Evolutionary conservation across 352 stramenopile species (phyloP).

Genomic region (Phytopythium sindhum): DNA sequence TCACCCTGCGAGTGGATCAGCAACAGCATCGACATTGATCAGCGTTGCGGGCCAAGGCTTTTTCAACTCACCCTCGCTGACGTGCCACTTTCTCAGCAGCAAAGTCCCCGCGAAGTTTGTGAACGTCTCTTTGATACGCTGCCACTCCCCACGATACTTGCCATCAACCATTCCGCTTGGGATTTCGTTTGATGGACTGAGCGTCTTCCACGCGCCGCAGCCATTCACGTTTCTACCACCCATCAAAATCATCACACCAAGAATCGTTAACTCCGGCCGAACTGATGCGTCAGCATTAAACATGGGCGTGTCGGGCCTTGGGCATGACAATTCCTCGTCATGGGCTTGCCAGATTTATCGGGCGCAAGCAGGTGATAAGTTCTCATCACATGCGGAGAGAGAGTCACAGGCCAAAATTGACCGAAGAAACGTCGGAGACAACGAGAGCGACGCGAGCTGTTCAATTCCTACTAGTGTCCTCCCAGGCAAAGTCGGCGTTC

Average conservation of each 20-base stretch:
- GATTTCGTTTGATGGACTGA: constrained; percentile 24
- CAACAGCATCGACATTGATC: constrained; percentile 16
- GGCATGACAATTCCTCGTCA: background rate
- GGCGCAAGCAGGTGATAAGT: background rate
- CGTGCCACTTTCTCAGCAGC: constrained; percentile 23
- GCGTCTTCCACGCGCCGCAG: constrained; percentile 14
- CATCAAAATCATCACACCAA: background rate
- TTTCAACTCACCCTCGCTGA: constrained; percentile 17
- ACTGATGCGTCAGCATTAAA: background rate
- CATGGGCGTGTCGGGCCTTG: background rate
- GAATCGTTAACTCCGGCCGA: background rate
- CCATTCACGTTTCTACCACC: constrained; percentile 20
- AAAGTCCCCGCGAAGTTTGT: constrained; percentile 17
- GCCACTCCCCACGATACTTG: constrained; percentile 24
- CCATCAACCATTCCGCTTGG: constrained; percentile 21
- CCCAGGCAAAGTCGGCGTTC: background rate
- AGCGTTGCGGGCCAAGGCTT: constrained; percentile 36
- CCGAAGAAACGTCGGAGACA: background rate
- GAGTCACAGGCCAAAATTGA: background rate
- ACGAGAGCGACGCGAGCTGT: background rate
- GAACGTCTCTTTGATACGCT: constrained; percentile 36
- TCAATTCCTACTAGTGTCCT: background rate
- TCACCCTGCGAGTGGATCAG: constrained; percentile 17
- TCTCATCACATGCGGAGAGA: background rate
- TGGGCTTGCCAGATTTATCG: background rate